Percentiles rank a stretch among this genome's conserved stretches.
These are phyloP conservation scores for Ascosphaera pollenicola DNA, from an alignment of 2,329 filamentous ascomycete species.

Conservation along the genomic window DNA sequence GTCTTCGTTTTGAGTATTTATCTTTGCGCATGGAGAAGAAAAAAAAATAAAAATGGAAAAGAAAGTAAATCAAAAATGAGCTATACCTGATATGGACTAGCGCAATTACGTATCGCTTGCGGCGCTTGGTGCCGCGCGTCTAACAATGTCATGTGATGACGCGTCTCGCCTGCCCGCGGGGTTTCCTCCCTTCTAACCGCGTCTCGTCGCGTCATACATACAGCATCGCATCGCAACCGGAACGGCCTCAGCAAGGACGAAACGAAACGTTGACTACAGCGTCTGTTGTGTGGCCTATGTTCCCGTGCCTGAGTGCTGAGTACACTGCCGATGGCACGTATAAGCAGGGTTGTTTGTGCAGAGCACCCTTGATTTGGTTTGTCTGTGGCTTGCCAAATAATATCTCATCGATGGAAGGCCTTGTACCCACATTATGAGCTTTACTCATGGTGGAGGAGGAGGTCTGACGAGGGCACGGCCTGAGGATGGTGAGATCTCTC, in stretches of 20 bases:
- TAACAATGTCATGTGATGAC: too few relatives aligned
- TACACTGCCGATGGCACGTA: too few relatives aligned
- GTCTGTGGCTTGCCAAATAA: not conserved
- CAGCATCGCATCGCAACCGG: too few relatives aligned
- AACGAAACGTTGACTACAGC: too few relatives aligned
- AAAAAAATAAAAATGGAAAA: conserved; percentile 6
- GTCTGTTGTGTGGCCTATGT: too few relatives aligned
- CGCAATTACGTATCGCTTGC: not conserved
- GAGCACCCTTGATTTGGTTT: not conserved
- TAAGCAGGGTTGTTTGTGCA: not conserved
- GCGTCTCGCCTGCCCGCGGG: too few relatives aligned
- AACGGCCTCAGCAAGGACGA: too few relatives aligned
- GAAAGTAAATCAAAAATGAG: conserved; percentile 7
- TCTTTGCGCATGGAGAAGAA: conserved; percentile 2
- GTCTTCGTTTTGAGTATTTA: not conserved
- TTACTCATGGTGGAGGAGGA: not conserved
- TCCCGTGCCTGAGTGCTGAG: too few relatives aligned
- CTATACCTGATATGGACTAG: not conserved
- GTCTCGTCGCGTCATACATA: too few relatives aligned
- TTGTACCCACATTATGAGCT: not conserved
- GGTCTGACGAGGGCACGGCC: not conserved
- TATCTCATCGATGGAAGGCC: not conserved
- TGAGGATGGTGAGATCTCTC: not conserved
- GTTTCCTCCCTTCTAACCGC: too few relatives aligned
- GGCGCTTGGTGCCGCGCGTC: not conserved